Percentiles rank a stretch among this genome's conserved stretches.
These are phyloP conservation scores for Pseudodiploospora longispora DNA, from an alignment of 2,329 filamentous ascomycete genomes.

Conservation along the genomic window DNA sequence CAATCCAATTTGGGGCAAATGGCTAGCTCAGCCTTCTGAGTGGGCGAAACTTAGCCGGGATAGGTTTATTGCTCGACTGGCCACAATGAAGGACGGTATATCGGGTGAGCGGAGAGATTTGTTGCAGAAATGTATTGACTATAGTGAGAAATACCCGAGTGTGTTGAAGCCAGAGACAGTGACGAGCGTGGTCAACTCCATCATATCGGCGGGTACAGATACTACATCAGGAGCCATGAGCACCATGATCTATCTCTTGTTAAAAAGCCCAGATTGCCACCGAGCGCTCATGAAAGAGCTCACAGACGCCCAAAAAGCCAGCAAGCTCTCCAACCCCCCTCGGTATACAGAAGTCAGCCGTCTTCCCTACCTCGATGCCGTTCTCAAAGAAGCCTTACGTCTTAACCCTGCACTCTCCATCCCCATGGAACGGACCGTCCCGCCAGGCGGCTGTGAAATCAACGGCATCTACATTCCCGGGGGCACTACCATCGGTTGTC, in stretches of 20 bases:
- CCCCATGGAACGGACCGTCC: slow-evolving; percentile 39
- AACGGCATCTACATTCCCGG: slow-evolving; percentile 23
- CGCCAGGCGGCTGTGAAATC: slow-evolving; percentile 33
- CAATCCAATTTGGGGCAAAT: too few relatives aligned
- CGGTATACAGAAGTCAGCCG: slow-evolving; percentile 26
- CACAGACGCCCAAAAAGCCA: neutral
- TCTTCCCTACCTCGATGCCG: slow-evolving; percentile 45
- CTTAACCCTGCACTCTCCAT: slow-evolving; percentile 40
- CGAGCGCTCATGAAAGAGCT: slow-evolving; percentile 14
- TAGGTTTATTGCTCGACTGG: too few relatives aligned
- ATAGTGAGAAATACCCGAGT: too few relatives aligned
- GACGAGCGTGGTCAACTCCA: slow-evolving; percentile 14
- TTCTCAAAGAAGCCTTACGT: slow-evolving; percentile 44
- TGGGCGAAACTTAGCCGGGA: too few relatives aligned
- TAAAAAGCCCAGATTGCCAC: slow-evolving; percentile 20
- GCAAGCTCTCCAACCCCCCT: slow-evolving; percentile 20
- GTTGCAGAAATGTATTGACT: too few relatives aligned
- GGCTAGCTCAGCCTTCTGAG: too few relatives aligned
- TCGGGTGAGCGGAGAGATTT: too few relatives aligned
- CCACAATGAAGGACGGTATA: too few relatives aligned
- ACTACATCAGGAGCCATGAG: slow-evolving; percentile 37
- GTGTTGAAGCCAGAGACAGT: too few relatives aligned
- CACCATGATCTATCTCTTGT: slow-evolving; percentile 35
- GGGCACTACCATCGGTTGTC: slow-evolving; percentile 23
- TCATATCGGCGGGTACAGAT: slow-evolving; percentile 31